phyloP scores from a whole-genome alignment of 139 green algal species.

The Closterium sp. region DNA sequence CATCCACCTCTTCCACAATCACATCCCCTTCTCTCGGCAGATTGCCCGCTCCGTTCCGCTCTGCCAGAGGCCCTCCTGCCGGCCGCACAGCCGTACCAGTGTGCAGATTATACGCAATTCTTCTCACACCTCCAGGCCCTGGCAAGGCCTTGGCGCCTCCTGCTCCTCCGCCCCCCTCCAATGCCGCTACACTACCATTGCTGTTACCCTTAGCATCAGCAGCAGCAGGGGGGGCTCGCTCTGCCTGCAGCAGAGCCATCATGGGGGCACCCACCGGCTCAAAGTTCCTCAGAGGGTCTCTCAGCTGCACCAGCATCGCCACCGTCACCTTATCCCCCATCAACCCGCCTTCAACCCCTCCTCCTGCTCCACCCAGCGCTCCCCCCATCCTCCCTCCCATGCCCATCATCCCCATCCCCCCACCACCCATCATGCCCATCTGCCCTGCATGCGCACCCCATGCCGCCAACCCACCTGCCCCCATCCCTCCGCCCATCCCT shows the following conservation, averaged over 20 bases:
- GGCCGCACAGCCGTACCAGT: not conserved
- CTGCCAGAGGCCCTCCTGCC: not conserved
- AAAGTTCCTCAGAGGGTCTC: conserved; percentile 42
- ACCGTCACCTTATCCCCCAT: conserved; percentile 49
- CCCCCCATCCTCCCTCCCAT: not conserved
- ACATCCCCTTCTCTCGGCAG: not conserved
- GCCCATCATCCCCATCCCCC: not conserved
- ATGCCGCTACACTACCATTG: not conserved
- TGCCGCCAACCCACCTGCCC: not conserved
- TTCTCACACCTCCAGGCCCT: not conserved
- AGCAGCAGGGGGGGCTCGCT: conserved; percentile 10
- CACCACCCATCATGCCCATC: not conserved
- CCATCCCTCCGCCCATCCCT: conserved; percentile 3
- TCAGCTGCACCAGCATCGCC: conserved; percentile 49
- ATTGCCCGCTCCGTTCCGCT: not conserved
- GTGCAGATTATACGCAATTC: not conserved
- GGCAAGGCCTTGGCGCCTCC: not conserved
- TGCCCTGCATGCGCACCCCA: not conserved
- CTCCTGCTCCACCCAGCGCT: not conserved
- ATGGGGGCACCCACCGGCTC: conserved; percentile 45
- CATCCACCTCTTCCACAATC: not conserved
- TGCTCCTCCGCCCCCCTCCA: not conserved
- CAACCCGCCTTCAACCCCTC: not conserved
- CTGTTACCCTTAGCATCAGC: not conserved
- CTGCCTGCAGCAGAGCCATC: conserved; percentile 48